A percentile compares a stretch with the other conserved stretches of the same genome.
Evolutionary conservation across 2,329 filamentous ascomycete genomes (phyloP).

Genomic region (Talaromyces funiculosus): DNA sequence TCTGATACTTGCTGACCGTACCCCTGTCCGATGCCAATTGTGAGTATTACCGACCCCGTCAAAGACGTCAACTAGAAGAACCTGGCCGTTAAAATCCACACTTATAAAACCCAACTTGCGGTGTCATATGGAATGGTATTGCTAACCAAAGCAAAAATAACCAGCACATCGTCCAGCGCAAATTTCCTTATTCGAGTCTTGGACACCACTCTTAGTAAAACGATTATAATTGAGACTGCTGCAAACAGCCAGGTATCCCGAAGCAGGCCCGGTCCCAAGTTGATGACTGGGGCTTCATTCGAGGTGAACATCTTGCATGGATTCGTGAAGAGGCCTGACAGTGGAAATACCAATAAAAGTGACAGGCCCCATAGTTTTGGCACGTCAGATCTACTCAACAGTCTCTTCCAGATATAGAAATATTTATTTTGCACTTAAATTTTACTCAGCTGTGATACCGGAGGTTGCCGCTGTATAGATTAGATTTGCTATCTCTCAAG

Average conservation of each 20-base stretch:
- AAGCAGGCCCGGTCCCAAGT: slow-evolving; percentile 16
- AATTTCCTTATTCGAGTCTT: slow-evolving; percentile 21
- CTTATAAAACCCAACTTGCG: not conserved
- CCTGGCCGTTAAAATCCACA: not conserved
- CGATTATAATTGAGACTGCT: slow-evolving; percentile 16
- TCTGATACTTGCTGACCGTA: slow-evolving; percentile 17
- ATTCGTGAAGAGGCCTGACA: not conserved
- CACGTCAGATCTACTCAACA: not conserved
- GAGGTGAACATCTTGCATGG: not conserved
- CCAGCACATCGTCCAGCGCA: slow-evolving; percentile 21
- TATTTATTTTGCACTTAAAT: not conserved
- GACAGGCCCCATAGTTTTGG: not conserved
- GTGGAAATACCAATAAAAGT: not conserved
- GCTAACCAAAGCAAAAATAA: slow-evolving; percentile 22
- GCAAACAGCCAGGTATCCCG: slow-evolving; percentile 21
- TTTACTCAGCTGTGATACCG: not conserved
- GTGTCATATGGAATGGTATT: not conserved
- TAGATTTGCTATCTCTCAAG: not conserved
- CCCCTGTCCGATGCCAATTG: slow-evolving; percentile 18
- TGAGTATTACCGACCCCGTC: slow-evolving; percentile 21
- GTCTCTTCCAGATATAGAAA: not conserved
- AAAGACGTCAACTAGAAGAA: slow-evolving; percentile 17
- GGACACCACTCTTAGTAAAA: slow-evolving; percentile 19
- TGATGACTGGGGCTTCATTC: not conserved
- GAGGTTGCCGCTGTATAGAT: not conserved